Percentiles rank a stretch among this genome's conserved stretches.
Evolutionary conservation across 495 filamentous ascomycete genomes (phyloP).

Genomic region (Clohesyomyces aquaticus): DNA sequence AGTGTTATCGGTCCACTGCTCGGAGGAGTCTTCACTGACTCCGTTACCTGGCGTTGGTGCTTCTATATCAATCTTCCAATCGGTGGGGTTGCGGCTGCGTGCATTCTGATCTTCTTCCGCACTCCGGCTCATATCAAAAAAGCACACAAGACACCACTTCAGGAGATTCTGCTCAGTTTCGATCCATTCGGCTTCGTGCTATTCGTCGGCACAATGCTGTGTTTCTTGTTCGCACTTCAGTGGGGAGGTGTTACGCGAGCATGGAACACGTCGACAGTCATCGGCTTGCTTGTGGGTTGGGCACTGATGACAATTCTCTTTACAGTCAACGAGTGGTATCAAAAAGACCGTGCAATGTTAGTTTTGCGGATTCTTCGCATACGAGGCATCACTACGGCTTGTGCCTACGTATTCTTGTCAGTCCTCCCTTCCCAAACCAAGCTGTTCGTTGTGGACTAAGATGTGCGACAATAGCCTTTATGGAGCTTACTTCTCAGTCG

Average conservation of each 20-base stretch:
- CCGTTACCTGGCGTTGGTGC: conserved; percentile 29
- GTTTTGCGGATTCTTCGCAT: conserved; percentile 1
- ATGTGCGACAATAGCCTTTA: no score
- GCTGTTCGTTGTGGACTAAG: neutral
- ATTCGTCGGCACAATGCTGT: conserved; percentile 33
- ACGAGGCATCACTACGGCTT: neutral
- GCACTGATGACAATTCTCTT: conserved; percentile 19
- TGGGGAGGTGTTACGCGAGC: conserved; percentile 36
- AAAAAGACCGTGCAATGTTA: conserved; percentile 5
- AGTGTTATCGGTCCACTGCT: conserved; percentile 23
- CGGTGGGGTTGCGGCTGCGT: conserved; percentile 38
- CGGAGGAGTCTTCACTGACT: conserved; percentile 18
- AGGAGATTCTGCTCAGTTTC: conserved; percentile 47
- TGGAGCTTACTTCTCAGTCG: neutral
- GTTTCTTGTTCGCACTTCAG: conserved; percentile 41
- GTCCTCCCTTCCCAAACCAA: neutral
- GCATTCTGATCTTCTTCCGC: conserved; percentile 42
- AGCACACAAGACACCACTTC: conserved; percentile 27
- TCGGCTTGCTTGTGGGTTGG: conserved; percentile 34
- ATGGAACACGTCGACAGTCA: conserved; percentile 34
- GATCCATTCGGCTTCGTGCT: conserved; percentile 43
- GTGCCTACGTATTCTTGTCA: conserved; percentile 11
- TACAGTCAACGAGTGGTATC: neutral
- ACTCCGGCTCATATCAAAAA: conserved; percentile 32
- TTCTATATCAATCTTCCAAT: conserved; percentile 40